These are phyloP conservation scores for Aspergillus ochraceoroseus DNA, from an alignment of 2,329 filamentous ascomycete genomes.

Conservation along the genomic window DNA sequence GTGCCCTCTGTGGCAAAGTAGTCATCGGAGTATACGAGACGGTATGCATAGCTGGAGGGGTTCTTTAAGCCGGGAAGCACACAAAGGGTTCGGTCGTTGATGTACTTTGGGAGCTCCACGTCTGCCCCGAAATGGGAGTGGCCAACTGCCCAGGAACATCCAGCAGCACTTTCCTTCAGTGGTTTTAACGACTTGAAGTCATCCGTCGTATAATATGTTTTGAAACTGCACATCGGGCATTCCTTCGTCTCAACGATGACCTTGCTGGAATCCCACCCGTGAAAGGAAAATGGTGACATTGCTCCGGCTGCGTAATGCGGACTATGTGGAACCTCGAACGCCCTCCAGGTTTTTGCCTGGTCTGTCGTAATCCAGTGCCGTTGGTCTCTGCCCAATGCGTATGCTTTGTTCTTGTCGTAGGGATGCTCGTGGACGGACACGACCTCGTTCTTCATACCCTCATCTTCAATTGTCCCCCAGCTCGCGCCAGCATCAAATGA, in stretches of 20 bases:
- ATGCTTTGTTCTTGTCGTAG: conserved; percentile 72
- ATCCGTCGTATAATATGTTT: conserved; percentile 71
- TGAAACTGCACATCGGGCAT: conserved; percentile 62
- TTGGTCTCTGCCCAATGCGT: conserved; percentile 64
- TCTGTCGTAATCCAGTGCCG: conserved; percentile 81
- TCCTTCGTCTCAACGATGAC: conserved; percentile 77
- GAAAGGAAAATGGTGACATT: conserved; percentile 51
- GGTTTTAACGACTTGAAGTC: conserved; percentile 68
- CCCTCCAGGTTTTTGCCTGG: conserved; percentile 72
- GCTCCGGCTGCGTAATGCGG: conserved; percentile 11
- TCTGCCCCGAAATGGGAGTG: conserved; percentile 59
- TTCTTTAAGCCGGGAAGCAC: conserved; percentile 70
- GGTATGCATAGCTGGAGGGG: conserved; percentile 66
- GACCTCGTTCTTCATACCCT: conserved; percentile 47
- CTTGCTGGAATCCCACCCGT: conserved; percentile 75
- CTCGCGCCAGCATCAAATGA: conserved; percentile 73
- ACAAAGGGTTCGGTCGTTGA: conserved; percentile 71
- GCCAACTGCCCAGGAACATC: conserved; percentile 84
- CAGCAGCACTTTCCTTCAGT: conserved; percentile 63
- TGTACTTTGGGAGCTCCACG: conserved; percentile 56
- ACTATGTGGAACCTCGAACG: conserved; percentile 59
- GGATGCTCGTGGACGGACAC: conserved; percentile 68
- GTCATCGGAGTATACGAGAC: conserved; percentile 73
- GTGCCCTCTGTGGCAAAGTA: conserved; percentile 63
- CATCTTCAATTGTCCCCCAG: conserved; percentile 65